Percentiles rank a stretch among this genome's conserved stretches.
phyloP scores from a whole-genome alignment of 495 filamentous ascomycete genomes.

The Cryomyces minteri region DNA sequence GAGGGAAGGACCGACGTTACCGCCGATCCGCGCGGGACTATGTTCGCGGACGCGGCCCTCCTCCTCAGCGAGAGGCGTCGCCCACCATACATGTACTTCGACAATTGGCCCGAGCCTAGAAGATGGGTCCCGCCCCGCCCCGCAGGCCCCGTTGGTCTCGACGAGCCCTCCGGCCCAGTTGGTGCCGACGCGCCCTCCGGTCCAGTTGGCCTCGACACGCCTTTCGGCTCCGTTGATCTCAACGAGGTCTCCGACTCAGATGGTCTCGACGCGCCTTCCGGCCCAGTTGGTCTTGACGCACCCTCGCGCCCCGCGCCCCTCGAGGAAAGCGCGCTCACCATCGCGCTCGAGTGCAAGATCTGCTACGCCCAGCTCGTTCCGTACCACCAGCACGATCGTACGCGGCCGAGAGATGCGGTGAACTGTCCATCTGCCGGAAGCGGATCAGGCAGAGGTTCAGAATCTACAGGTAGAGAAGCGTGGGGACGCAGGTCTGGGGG shows the following conservation, averaged over 20 bases:
- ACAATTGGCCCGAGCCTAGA: too few relatives aligned
- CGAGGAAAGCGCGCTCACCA: constrained; percentile 18
- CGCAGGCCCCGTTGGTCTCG: constrained; percentile 1
- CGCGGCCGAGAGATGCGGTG: constrained; percentile 10
- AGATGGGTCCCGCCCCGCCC: too few relatives aligned
- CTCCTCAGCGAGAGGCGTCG: too few relatives aligned
- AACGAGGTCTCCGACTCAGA: constrained; percentile 8
- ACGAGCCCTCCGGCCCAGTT: constrained; percentile 6
- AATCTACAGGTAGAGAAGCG: background rate
- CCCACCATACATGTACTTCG: too few relatives aligned
- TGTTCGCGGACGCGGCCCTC: too few relatives aligned
- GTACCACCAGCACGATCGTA: constrained; percentile 8
- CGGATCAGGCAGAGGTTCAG: constrained; percentile 11
- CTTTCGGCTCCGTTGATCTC: background rate
- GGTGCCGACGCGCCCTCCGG: constrained; percentile 8
- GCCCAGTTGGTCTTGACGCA: background rate
- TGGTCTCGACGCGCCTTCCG: background rate
- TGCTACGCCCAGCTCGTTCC: constrained; percentile 30
- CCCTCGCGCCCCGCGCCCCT: background rate
- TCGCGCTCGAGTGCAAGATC: constrained; percentile 34
- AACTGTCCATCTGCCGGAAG: constrained; percentile 22
- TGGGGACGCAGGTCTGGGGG: too few relatives aligned
- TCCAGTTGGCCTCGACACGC: constrained; percentile 8
- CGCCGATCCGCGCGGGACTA: too few relatives aligned
- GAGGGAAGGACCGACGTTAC: too few relatives aligned